phyloP scores from a whole-genome alignment of 352 stramenopile species.

The Phytophthora colocasiae region DNA sequence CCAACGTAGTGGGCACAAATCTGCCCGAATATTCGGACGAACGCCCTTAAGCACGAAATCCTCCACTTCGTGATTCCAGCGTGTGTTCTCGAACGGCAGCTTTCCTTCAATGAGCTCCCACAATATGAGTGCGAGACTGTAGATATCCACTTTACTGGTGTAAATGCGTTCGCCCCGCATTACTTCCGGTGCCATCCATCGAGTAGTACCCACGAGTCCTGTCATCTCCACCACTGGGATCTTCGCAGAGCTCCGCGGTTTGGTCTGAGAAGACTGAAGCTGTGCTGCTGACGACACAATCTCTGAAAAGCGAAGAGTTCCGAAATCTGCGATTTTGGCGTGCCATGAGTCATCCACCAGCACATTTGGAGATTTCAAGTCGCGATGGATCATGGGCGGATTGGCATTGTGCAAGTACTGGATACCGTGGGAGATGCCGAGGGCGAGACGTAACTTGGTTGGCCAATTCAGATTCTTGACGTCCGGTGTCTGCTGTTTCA shows the following conservation, averaged over 20 bases:
- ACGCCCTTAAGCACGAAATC: slow-evolving; percentile 78
- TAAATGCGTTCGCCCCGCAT: slow-evolving; percentile 89
- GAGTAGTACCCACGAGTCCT: slow-evolving; percentile 86
- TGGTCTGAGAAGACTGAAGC: slow-evolving; percentile 45
- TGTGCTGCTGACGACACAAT: slow-evolving; percentile 79
- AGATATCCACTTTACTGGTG: slow-evolving; percentile 92
- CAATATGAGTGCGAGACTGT: slow-evolving; percentile 86
- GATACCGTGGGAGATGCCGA: slow-evolving; percentile 87
- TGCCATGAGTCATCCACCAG: slow-evolving; percentile 91
- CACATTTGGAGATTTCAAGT: slow-evolving; percentile 92
- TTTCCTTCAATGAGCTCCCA: slow-evolving; percentile 90
- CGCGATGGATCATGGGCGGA: slow-evolving; percentile 91
- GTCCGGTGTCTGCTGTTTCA: slow-evolving; percentile 71
- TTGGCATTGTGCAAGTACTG: slow-evolving; percentile 92
- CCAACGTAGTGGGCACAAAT: slow-evolving; percentile 81
- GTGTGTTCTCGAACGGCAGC: slow-evolving; percentile 81
- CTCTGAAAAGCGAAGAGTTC: slow-evolving; percentile 85
- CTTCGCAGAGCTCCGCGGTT: slow-evolving; percentile 27
- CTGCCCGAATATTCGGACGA: slow-evolving; percentile 67
- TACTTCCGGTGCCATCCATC: slow-evolving; percentile 91
- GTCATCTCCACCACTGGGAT: slow-evolving; percentile 77
- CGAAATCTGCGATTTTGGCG: slow-evolving; percentile 93
- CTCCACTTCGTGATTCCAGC: slow-evolving; percentile 90
- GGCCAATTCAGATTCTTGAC: slow-evolving; percentile 82
- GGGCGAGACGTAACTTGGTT: slow-evolving; percentile 77